Evolutionary conservation across 768 basidiomycete species (phyloP), one percentile per base, ranked within the genome.

Genomic region (Mycena polygramma): DNA sequence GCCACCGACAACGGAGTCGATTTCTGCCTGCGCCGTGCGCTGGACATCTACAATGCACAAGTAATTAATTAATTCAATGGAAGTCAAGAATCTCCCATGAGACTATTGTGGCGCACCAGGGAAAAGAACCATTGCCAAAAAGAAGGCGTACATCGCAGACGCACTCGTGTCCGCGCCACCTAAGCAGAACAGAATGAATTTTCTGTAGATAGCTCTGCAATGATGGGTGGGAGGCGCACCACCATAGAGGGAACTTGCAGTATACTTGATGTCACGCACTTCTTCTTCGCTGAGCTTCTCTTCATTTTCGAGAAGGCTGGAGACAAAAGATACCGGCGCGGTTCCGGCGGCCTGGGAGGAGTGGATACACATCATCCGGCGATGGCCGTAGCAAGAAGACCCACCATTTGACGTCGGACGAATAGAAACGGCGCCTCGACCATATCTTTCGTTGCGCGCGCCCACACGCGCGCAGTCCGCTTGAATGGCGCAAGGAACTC

Each of bases 401-500:
- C 20, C 66, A 89, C 89, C 77, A 90, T 84, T 69, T 87, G 83
- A 22, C 85, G 73, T 46, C 83, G 81, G 7, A 85, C 85, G 57
- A 80, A 85, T 9, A 79, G 74, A 53, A 81, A 87, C 0, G 90
- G 89, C 8, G 76, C 77, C 24, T 83, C 80, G 6, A 85, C 77
- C 78, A 87, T 83, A 10, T 81, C 77, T 4, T 77, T 72, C 2
- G 85, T 78, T 2, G 81, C 81, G 65, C 78, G 76, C 9, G 78
- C 79, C 84, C 84, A 87, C 37, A 77, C 73, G 0, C 77, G 73
- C 5, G 87, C 90, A 7, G 81, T 79, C 30, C 78, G 75, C 75
- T 89, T 83, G 79, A 90, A 91, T 0, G 81, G 82, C 52, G 85
- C 85, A 0, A 90, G 73, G 86, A 89, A 88, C 69, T 85, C 84